Evolutionary conservation across 1,284 basidiomycete genomes (phyloP), one percentile per base, ranked within the genome.

Genomic region (Apiotrichum laibachii): DNA sequence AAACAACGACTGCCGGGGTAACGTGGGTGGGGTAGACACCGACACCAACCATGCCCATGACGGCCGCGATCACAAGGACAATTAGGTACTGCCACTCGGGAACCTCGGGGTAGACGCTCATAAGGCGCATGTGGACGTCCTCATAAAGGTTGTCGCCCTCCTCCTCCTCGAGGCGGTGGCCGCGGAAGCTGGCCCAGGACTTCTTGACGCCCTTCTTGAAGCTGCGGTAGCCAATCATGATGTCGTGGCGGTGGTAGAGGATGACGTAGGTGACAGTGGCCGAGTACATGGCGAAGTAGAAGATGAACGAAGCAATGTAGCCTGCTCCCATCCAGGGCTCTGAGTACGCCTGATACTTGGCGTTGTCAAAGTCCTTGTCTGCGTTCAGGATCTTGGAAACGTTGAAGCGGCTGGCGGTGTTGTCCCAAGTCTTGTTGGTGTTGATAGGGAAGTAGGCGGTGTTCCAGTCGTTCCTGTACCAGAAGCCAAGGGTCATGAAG

Each of bases 51-150:
- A 58, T 55, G 4, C 60, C 60, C 16, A 62, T 18, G 15, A 44
- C 60, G n/a, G 45, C 42, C 0, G 55, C 39, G 42, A 56, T 43
- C 34, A 52, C 47, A 18, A 64, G 56, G 26, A 64, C 54, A 37
- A 59, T 42, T 19, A 64, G 50, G 43, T 61, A 64, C 44, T 48
- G 45, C 59, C 59, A 61, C 48, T 64, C 62, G 15, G 59, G 56
- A 5, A 64, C 62, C 16, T 64, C 62, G 1, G 82, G 77, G 73
- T 94, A 95, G 37, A 77, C 81, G 48, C 52, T 50, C 62, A 72
- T 72, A 26, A 70, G 56, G 35, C 64, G 60, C 48, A 50, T 62
- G 61, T 72, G 71, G 19, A 71, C 53, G 49, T 72, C 69, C 48
- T 70, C 66, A 43, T 60, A 53, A 13, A 71, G 57, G 39, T 66